Evolutionary conservation across 192 early-diverging fungal species (phyloP), one percentile per base, ranked within the genome.

Genomic region (Dissophora ornata): DNA sequence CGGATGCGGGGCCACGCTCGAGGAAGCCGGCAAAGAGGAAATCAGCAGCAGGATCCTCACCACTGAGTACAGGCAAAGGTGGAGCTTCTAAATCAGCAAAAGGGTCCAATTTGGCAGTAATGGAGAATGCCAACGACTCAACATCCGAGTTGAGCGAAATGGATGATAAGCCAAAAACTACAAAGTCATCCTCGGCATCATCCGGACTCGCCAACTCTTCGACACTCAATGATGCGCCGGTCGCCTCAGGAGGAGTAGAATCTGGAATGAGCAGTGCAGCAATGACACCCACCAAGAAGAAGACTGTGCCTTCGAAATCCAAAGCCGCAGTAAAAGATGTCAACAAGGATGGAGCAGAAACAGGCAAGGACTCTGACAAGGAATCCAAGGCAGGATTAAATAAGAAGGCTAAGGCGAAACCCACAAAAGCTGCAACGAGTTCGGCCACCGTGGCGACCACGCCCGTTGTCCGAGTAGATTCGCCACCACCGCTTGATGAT

Each of bases 61-160:
- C 69, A 41, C 32, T 62, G 26, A 51, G 46, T 19, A 51, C 69
- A 22, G 32, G 36, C 26, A 71, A 51, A 26, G 26, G 42, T 25
- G 24, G 24, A 10, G 19, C 25, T 4, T 42, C 71, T 12, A 67
- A 61, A 24, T 55, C 60, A 30, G 16, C 10, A 2, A 77, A 77
- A 24, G 55, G 44, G 3, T 77, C 73, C 0, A 67, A 25, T 42
- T 30, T 77, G 8, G 32, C 64, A 4, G 33, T 77, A 1, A 47
- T 62, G 52, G 73, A 77, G n/a, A 67, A 60, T 28, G 73, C 73
- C 15, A 67, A 62, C 32, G 73, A 77, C 9, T 77, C 64, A 24
- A 67, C 65, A 24, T 67, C 73, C 4, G 73, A 77, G 33, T 54
- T 67, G 45, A 77, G 73, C 28, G 73, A 77, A n/a, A 48, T 53